A percentile compares a stretch with the other conserved stretches of the same genome.
Conservation (phyloP, 495 filamentous ascomycete species). For the Tuber calosporum region DNA sequence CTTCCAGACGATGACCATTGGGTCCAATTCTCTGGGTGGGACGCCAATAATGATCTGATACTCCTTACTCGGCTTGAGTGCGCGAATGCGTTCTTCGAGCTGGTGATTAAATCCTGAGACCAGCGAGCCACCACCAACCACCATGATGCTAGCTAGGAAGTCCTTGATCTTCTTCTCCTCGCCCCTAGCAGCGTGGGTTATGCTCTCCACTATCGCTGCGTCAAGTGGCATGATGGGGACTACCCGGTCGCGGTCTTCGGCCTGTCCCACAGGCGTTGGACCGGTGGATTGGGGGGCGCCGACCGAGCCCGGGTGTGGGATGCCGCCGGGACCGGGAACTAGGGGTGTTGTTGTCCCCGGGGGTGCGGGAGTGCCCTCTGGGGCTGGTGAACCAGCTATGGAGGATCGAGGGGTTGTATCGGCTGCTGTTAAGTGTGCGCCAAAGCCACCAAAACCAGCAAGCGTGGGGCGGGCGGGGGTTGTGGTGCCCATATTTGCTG, state of each 20-base stretch:
- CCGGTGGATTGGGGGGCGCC: constrained; percentile 43
- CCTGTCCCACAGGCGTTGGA: constrained; percentile 47
- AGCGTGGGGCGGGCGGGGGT: constrained; percentile 51
- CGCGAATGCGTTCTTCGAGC: constrained; percentile 74
- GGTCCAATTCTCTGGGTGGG: constrained; percentile 85
- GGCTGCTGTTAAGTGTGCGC: constrained; percentile 43
- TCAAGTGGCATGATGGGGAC: constrained; percentile 78
- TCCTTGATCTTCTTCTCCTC: constrained; percentile 91
- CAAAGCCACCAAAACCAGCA: constrained; percentile 50
- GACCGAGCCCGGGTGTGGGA: constrained; percentile 41
- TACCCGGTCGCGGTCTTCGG: constrained; percentile 67
- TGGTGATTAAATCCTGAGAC: constrained; percentile 65
- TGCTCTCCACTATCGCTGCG: constrained; percentile 76
- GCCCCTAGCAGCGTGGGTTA: constrained; percentile 73
- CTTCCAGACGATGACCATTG: constrained; percentile 94
- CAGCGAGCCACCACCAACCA: constrained; percentile 83
- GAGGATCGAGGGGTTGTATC: constrained; percentile 72
- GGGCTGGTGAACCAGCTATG: constrained; percentile 74
- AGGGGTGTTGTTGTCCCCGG: constrained; percentile 55
- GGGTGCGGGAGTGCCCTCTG: constrained; percentile 61
- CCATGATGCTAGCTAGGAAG: constrained; percentile 89
- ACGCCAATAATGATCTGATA: constrained; percentile 64
- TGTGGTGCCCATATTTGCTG: constrained; percentile 42
- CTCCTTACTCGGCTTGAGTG: constrained; percentile 47
- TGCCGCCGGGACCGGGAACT: constrained; percentile 47